Conservation (phyloP, 2,329 filamentous ascomycete species). For the Sclerotinia minor region DNA sequence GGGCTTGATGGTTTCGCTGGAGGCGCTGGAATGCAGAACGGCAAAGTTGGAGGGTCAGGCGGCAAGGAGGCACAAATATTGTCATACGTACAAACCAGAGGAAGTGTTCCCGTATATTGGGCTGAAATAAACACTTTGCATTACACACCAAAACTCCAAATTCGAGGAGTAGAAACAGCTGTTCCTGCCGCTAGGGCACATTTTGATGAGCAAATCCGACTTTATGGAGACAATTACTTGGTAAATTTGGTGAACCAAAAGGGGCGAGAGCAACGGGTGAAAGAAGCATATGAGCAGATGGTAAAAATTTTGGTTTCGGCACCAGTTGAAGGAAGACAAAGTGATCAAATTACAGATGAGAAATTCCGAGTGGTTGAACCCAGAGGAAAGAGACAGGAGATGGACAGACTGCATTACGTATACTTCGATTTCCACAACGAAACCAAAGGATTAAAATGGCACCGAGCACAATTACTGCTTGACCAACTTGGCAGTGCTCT, state of each 20-base stretch:
- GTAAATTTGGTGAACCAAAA: slow-evolving; percentile 98
- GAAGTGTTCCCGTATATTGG: slow-evolving; percentile 95
- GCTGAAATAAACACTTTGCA: slow-evolving; percentile 90
- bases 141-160: slow-evolving; percentile 87
- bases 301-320: slow-evolving; percentile 72
- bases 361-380: slow-evolving; percentile 80
- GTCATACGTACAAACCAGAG: slow-evolving; percentile 93
- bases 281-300: slow-evolving; percentile 91
- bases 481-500: slow-evolving; percentile 78
- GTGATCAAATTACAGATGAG: slow-evolving; percentile 68
- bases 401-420: slow-evolving; percentile 88
- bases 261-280: slow-evolving; percentile 84
- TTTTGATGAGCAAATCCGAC: slow-evolving; percentile 87
- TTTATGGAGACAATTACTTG: slow-evolving; percentile 96
- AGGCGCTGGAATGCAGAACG: slow-evolving; percentile 72
- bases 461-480: slow-evolving; percentile 83
- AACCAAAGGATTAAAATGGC: slow-evolving; percentile 92
- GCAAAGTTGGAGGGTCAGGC: slow-evolving; percentile 58
- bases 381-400: slow-evolving; percentile 56
- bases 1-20: slow-evolving; percentile 80
- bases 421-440: slow-evolving; percentile 99
- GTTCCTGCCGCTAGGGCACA: slow-evolving; percentile 78
- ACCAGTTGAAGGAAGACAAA: slow-evolving; percentile 64
- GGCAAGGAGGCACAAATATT: slow-evolving; percentile 82
- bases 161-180: slow-evolving; percentile 80